These are phyloP conservation scores for Evernia prunastri DNA, from an alignment of 495 filamentous ascomycete species.

Conservation along the genomic window DNA sequence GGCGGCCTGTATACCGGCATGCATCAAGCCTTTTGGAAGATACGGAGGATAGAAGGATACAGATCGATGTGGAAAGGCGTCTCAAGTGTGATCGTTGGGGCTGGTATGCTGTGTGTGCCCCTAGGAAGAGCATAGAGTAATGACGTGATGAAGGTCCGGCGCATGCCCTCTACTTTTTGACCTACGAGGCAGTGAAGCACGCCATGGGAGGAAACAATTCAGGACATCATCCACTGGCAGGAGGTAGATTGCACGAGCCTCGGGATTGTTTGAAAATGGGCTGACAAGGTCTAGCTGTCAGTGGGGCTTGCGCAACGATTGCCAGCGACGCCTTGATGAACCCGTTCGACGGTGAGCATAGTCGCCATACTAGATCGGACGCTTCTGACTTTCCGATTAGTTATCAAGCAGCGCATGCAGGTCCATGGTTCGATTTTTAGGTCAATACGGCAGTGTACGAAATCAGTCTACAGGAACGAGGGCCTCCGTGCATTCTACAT, in stretches of 20 bases:
- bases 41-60: constrained; percentile 81
- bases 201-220: constrained; percentile 86
- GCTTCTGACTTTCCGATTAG: constrained; percentile 41
- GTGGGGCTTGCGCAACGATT: constrained; percentile 90
- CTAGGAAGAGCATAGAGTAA: constrained; percentile 27
- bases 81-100: constrained; percentile 91
- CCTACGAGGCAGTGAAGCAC: constrained; percentile 96
- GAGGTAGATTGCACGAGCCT: constrained; percentile 49
- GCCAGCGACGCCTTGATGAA: constrained; percentile 99
- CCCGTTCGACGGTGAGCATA: constrained; percentile 85
- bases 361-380: neutral
- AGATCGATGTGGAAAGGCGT: constrained; percentile 93
- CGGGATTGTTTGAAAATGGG: neutral
- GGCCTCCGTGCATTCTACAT: constrained; percentile 92
- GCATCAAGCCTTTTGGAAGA: constrained; percentile 84
- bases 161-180: constrained; percentile 96
- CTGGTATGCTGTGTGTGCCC: constrained; percentile 52
- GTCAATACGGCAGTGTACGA: constrained; percentile 76
- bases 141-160: constrained; percentile 65
- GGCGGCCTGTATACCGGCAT: constrained; percentile 83
- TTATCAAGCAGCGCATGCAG: constrained; percentile 99
- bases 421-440: constrained; percentile 90
- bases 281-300: constrained; percentile 56
- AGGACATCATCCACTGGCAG: constrained; percentile 88
- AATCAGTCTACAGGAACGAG: constrained; percentile 77